Evolutionary conservation across 139 green algal species (phyloP).

Genomic region (Coelastrella sp.): DNA sequence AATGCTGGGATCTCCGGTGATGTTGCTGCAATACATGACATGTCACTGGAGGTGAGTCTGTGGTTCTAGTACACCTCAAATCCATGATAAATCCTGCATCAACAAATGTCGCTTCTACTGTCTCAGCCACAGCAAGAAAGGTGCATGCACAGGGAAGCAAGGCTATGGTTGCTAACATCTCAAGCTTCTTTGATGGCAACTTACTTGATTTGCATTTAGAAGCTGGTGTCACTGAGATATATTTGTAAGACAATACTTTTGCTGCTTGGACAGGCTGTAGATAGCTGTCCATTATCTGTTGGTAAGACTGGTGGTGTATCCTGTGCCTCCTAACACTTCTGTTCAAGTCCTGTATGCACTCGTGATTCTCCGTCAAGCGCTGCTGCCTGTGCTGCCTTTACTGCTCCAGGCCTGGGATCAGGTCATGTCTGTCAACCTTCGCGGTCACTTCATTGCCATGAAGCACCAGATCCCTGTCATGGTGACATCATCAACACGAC

Average conservation of each 20-base stretch:
- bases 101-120: background rate
- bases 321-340: background rate
- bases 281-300: too few species aligned
- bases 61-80: background rate
- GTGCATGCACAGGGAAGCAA: too few species aligned
- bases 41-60: constrained; percentile 1
- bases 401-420: constrained; percentile 36
- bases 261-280: too few species aligned
- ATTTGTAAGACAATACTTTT: too few species aligned
- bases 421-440: constrained; percentile 39
- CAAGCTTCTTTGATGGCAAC: too few species aligned
- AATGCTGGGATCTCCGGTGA: constrained; percentile 40
- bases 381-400: background rate
- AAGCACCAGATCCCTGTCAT: constrained; percentile 46
- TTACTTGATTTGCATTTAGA: too few species aligned
- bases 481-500: constrained; percentile 12
- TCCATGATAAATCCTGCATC: background rate
- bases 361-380: background rate
- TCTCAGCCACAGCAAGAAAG: too few species aligned
- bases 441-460: constrained; percentile 35
- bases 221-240: too few species aligned
- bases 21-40: background rate
- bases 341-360: background rate
- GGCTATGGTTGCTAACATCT: too few species aligned
- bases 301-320: too few species aligned